Conservation (phyloP, 2,329 filamentous ascomycete genomes). For the Huntiella decipiens region DNA sequence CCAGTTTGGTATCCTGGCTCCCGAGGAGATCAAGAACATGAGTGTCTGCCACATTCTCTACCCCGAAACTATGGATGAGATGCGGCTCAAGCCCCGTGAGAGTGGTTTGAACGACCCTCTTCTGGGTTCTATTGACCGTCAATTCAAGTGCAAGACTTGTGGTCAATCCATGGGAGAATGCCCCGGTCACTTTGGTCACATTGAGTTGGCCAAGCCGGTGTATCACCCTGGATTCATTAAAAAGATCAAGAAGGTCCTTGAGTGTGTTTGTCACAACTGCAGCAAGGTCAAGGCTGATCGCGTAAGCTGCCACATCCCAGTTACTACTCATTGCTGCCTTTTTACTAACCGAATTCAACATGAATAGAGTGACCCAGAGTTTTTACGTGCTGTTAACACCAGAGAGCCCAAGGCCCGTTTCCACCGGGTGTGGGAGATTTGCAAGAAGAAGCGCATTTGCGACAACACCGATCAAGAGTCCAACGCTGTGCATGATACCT, state of each 20-base stretch:
- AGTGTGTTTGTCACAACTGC: conserved; percentile 98
- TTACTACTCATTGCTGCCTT: not conserved
- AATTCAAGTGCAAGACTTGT: conserved; percentile 91
- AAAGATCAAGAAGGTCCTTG: conserved; percentile 97
- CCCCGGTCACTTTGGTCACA: conserved; percentile 95
- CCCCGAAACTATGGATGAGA: conserved; percentile 99
- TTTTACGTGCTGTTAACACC: conserved; percentile 59
- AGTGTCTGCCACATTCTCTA: conserved; percentile 92
- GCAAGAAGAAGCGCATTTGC: conserved; percentile 73
- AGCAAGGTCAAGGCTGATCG: conserved; percentile 93
- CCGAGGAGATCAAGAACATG: conserved; percentile 98
- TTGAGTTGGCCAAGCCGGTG: conserved; percentile 89
- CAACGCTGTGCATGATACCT: conserved; percentile 50
- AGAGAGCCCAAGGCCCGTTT: conserved; percentile 92
- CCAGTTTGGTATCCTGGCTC: conserved; percentile 92
- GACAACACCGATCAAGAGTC: conserved; percentile 57
- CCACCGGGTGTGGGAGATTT: conserved; percentile 76
- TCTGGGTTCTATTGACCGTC: conserved; percentile 87
- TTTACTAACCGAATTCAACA: conserved; percentile 34
- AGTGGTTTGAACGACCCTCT: conserved; percentile 89
- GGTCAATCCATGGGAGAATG: conserved; percentile 91
- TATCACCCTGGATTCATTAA: conserved; percentile 92
- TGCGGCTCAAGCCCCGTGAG: conserved; percentile 73
- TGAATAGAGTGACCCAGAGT: conserved; percentile 60
- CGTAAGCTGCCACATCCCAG: conserved; percentile 51